Conservation (phyloP, 2,329 filamentous ascomycete species). For the Aspergillus cejpii region DNA sequence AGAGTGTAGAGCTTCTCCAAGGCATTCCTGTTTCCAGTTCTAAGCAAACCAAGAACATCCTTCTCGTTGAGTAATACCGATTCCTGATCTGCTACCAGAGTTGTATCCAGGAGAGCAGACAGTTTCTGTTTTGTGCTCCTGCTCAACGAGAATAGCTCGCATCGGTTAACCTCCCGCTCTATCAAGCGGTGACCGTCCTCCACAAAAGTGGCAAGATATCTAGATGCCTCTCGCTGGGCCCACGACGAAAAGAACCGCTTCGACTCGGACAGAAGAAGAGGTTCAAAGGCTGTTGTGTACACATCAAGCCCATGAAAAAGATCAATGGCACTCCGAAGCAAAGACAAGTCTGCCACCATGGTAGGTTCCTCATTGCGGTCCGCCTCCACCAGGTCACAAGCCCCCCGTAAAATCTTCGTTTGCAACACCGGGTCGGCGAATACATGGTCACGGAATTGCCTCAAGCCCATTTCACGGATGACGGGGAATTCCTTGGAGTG, state of each 20-base stretch:
- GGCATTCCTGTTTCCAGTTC: constrained; percentile 61
- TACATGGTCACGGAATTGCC: constrained; percentile 62
- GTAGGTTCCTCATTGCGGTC: constrained; percentile 56
- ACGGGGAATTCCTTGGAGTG: constrained; percentile 62
- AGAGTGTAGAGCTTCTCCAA: constrained; percentile 72
- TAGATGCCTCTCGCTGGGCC: constrained; percentile 58
- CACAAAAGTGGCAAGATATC: constrained; percentile 69
- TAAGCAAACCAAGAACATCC: constrained; percentile 66
- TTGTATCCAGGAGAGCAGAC: constrained; percentile 63
- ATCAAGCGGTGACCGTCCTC: constrained; percentile 62
- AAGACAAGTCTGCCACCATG: constrained; percentile 51
- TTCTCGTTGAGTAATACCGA: constrained; percentile 58
- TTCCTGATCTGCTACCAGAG: constrained; percentile 63
- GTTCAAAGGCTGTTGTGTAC: constrained; percentile 75
- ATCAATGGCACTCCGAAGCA: constrained; percentile 69
- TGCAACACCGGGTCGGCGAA: constrained; percentile 50
- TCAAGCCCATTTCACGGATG: constrained; percentile 73
- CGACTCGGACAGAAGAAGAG: constrained; percentile 62
- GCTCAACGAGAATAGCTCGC: constrained; percentile 74
- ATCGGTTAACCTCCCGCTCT: constrained; percentile 64
- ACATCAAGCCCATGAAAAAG: constrained; percentile 81
- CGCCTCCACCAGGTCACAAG: constrained; percentile 67
- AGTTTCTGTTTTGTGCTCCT: constrained; percentile 73
- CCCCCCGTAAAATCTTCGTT: constrained; percentile 55
- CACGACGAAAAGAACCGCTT: constrained; percentile 62